Evolutionary conservation across 352 stramenopile genomes (phyloP).

Genomic region (Halophytophthora polymorphica): DNA sequence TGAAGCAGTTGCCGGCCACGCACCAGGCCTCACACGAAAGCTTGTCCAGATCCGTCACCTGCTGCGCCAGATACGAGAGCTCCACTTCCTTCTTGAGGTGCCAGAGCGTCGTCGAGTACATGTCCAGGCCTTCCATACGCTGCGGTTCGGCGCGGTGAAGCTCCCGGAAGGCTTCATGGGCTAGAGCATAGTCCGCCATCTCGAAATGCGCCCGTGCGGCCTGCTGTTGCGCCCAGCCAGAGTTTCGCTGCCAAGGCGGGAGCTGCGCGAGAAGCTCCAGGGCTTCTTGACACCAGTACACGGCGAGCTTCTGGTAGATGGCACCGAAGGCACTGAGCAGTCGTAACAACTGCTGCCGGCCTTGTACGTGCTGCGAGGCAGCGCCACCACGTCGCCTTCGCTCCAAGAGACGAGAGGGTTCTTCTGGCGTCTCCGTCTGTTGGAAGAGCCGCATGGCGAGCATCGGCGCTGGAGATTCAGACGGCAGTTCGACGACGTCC

Average conservation of each 20-base stretch:
- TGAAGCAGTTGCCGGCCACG: slow-evolving; percentile 97
- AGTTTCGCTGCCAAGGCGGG: slow-evolving; percentile 80
- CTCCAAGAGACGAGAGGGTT: slow-evolving; percentile 1
- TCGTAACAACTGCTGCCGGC: slow-evolving; percentile 40
- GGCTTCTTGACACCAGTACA: slow-evolving; percentile 86
- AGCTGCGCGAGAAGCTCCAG: slow-evolving; percentile 86
- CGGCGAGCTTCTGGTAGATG: slow-evolving; percentile 68
- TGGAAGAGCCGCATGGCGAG: slow-evolving; percentile 13
- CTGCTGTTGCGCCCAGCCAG: slow-evolving; percentile 94
- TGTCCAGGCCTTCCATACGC: slow-evolving; percentile 92
- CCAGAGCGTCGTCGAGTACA: slow-evolving; percentile 96
- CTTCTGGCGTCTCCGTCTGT: slow-evolving; percentile 18
- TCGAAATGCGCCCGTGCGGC: slow-evolving; percentile 94
- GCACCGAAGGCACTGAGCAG: slow-evolving; percentile 67
- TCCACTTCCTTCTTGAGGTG: slow-evolving; percentile 98
- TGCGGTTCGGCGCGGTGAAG: slow-evolving; percentile 92
- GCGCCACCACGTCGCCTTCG: slow-evolving; percentile 3
- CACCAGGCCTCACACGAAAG: slow-evolving; percentile 94
- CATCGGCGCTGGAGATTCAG: slow-evolving; percentile 18
- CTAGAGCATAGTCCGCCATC: slow-evolving; percentile 92
- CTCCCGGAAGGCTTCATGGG: slow-evolving; percentile 82
- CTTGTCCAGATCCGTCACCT: slow-evolving; percentile 92
- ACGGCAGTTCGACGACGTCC: slow-evolving; percentile 19
- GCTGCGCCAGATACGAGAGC: slow-evolving; percentile 94
- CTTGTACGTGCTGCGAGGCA: slow-evolving; percentile 5